Evolutionary conservation across 2,329 filamentous ascomycete genomes (phyloP), one percentile per base, ranked within the genome.

Genomic region (Ophiocordyceps australis): DNA sequence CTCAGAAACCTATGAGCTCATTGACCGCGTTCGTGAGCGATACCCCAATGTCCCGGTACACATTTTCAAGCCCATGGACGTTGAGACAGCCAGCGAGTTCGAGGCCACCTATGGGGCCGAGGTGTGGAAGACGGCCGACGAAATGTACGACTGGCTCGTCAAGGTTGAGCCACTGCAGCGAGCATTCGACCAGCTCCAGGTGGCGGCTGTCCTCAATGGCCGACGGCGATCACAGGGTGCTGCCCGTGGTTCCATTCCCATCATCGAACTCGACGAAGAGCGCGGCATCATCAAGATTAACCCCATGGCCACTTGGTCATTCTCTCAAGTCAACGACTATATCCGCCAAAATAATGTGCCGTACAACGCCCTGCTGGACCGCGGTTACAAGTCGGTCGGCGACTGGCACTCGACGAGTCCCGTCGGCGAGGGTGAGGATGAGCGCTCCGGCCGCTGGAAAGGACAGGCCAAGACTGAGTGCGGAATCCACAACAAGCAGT

Each of bases 321-420:
- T 98, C 56, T 59, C 71, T 33, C 78, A 95, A 47, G 86, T 98
- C 32, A 74, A 85, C 52, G 62, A 69, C 21, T 98, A 98, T 56
- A 70, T 94, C 55, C 68, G 73, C 40, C 74, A 78, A 42, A 69
- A 94, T 60, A 55, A 82, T 32, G 83, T 98, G 4, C 89, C 89
- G 0, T 95, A 93, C 64, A 98, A 98, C 49, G 73, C 67, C 33
- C 68, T 98, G 17, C 67, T 98, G 24, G 81, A 94, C 55, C 65
- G 62, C 31, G 89, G 89, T n/a, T 98, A 98, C 66, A 94, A 95
- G 66, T 93, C 82, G 36, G 66, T 98, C 34, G 89, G 89, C 33
- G 89, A 98, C 62, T 95, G 85, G 81, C 89, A 98, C 64, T 93
- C 83, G 26, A 98, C 89, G 4, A 76, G 72, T 39, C 85, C 89